phyloP scores from a whole-genome alignment of 2,329 filamentous ascomycete genomes.

The Penicillium frequentans region DNA sequence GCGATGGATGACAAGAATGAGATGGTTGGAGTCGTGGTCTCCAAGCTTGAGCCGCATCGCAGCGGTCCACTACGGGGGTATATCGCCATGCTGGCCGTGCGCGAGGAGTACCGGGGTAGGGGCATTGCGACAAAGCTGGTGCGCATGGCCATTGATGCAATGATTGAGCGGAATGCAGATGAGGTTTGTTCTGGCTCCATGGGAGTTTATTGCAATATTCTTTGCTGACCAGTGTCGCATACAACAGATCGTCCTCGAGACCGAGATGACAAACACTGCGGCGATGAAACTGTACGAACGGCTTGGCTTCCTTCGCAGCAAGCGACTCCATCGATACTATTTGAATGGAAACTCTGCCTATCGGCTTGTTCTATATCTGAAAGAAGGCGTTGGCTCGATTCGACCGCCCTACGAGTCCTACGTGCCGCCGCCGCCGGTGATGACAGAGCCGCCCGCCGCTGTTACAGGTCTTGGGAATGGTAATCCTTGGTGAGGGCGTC shows the following conservation, averaged over 20 bases:
- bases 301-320: constrained; percentile 86
- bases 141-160: constrained; percentile 85
- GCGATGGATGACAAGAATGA: constrained; percentile 52
- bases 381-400: constrained; percentile 54
- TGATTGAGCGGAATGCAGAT: constrained; percentile 80
- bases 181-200: constrained; percentile 54
- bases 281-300: constrained; percentile 92
- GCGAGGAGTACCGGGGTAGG: constrained; percentile 72
- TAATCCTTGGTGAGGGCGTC: not conserved
- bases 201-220: not conserved
- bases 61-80: constrained; percentile 87
- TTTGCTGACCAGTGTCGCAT: constrained; percentile 8
- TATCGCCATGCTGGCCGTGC: constrained; percentile 97
- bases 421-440: not conserved
- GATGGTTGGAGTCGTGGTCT: constrained; percentile 88
- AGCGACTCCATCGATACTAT: constrained; percentile 92
- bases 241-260: constrained; percentile 78
- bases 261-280: constrained; percentile 86
- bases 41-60: constrained; percentile 87
- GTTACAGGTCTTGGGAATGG: not conserved
- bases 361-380: constrained; percentile 78
- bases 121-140: constrained; percentile 89
- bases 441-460: not conserved
- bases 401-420: constrained; percentile 33
- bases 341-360: constrained; percentile 95